phyloP scores from a whole-genome alignment of 2,329 filamentous ascomycete species.

The Xylariaceae sp. region DNA sequence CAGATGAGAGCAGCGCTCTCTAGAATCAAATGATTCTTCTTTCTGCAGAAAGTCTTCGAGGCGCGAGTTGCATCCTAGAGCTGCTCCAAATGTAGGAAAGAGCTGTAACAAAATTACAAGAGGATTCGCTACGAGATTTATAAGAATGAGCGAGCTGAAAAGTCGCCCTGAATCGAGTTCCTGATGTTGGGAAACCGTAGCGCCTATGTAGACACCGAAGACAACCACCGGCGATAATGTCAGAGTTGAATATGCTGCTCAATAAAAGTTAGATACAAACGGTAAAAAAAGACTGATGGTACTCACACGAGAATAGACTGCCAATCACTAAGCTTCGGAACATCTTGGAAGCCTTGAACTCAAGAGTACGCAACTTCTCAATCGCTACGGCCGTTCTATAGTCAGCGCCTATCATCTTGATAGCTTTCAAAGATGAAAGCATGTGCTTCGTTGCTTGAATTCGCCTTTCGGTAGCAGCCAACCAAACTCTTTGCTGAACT shows the following conservation, averaged over 20 bases:
- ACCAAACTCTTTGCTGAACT: slow-evolving; percentile 23
- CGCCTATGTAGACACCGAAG: slow-evolving; percentile 27
- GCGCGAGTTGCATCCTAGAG: slow-evolving; percentile 25
- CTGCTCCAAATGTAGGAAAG: slow-evolving; percentile 24
- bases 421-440: slow-evolving; percentile 29
- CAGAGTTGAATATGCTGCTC: slow-evolving; percentile 23
- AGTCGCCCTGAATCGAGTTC: slow-evolving; percentile 22
- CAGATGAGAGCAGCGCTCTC: slow-evolving; percentile 1
- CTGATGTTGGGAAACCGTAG: slow-evolving; percentile 12
- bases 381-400: slow-evolving; percentile 5
- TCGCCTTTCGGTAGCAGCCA: slow-evolving; percentile 24
- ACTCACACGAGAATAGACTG: slow-evolving; percentile 19
- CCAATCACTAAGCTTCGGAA: slow-evolving; percentile 17
- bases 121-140: slow-evolving; percentile 26
- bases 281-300: background rate
- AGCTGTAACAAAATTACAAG: slow-evolving; percentile 25
- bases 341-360: slow-evolving; percentile 18
- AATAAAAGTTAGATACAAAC: background rate
- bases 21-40: slow-evolving; percentile 20
- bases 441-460: slow-evolving; percentile 28
- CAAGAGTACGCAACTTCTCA: slow-evolving; percentile 16
- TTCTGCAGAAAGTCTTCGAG: slow-evolving; percentile 27
- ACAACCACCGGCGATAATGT: slow-evolving; percentile 25
- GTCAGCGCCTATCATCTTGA: slow-evolving; percentile 27
- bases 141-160: slow-evolving; percentile 30